Conservation (phyloP, 345 rosid species). For the Populus alba region DNA sequence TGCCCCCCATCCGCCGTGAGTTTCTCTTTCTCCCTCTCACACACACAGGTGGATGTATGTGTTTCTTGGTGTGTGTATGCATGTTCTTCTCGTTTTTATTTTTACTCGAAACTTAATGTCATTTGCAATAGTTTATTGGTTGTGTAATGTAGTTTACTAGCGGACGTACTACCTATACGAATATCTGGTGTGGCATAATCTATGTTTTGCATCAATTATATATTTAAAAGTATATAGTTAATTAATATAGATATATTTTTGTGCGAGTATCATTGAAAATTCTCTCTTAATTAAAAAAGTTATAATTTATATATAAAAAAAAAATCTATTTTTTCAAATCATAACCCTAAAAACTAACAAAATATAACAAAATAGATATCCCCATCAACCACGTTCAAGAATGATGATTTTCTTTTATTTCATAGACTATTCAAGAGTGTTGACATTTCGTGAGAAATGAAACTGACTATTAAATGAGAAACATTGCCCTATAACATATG, state of each 20-base stretch:
- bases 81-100: not conserved
- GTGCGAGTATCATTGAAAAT: too few species aligned
- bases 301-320: too few species aligned
- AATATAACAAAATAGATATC: too few species aligned
- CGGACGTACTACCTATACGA: not conserved
- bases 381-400: not conserved
- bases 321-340: too few species aligned
- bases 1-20: constrained; percentile 84
- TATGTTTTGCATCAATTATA: too few species aligned
- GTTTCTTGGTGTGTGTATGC: too few species aligned
- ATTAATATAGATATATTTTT: too few species aligned
- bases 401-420: not conserved
- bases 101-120: not conserved
- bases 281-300: too few species aligned
- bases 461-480: not conserved
- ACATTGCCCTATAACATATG: not conserved
- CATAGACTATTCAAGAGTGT: not conserved
- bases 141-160: too few species aligned
- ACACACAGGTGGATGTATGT: not conserved
- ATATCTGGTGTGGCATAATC: not conserved
- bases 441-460: constrained; percentile 5
- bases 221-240: too few species aligned
- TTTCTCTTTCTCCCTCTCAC: not conserved
- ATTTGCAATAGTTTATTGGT: not conserved
- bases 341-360: too few species aligned